Conservation (phyloP, 352 stramenopile genomes). For the Globisporangium heterothallicum region DNA sequence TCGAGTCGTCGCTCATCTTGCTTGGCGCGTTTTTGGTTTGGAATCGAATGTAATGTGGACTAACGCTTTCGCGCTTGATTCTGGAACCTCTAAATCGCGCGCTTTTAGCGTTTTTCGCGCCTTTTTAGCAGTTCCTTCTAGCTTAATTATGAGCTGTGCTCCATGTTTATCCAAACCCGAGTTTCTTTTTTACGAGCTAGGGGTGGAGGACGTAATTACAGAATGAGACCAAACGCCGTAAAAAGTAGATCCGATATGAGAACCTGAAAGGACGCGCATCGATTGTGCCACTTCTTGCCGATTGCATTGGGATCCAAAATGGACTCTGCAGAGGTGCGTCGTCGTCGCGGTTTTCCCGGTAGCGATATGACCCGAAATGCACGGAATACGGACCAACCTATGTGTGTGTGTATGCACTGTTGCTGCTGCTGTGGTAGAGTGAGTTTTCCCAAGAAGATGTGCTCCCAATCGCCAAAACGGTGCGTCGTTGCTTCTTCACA, state of each 20-base stretch:
- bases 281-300: too few species aligned
- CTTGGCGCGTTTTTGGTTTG: too few species aligned
- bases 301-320: constrained; percentile 22
- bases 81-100: not conserved
- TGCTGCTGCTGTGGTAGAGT: constrained; percentile 28
- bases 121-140: too few species aligned
- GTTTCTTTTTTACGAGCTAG: constrained; percentile 2
- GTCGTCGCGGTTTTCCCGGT: too few species aligned
- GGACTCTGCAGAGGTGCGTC: constrained; percentile 39
- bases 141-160: too few species aligned
- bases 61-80: too few species aligned
- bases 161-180: constrained; percentile 1
- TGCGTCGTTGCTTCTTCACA: constrained; percentile 8
- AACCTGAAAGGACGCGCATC: constrained; percentile 7
- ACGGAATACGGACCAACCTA: too few species aligned
- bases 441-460: constrained; percentile 78
- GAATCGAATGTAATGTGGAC: too few species aligned
- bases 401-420: not conserved
- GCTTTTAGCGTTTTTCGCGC: constrained; percentile 2
- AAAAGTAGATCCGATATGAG: constrained; percentile 1
- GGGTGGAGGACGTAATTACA: constrained; percentile 14
- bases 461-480: constrained; percentile 67
- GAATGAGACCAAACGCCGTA: not conserved
- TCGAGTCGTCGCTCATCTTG: constrained; percentile 82
- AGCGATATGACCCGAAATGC: not conserved